Base-by-base conservation (phyloP, 2,329 filamentous ascomycete species). In the Dryadomyces sulphureus region DNA sequence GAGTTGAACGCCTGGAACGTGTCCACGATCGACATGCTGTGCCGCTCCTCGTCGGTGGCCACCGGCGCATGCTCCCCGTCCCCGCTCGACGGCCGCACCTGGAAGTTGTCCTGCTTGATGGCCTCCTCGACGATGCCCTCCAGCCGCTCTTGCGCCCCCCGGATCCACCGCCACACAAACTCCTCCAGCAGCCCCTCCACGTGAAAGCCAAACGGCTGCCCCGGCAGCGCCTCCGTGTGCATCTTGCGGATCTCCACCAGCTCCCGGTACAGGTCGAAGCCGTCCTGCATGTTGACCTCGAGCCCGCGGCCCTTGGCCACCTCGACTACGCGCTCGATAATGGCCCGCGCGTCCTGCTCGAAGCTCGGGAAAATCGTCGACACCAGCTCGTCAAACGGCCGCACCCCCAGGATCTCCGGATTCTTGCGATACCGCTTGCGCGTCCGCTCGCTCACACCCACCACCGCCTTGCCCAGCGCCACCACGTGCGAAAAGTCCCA, bases 101-200 rank as follows among this genome's bases (percentile, higher is more conserved):
- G 74, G 62, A 96, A 98, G 48, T 78, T 66, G 59, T 98, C 92
- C 54, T 93, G 85, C 60, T 87, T 90, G 62, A 95, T 82, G 8
- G 92, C 89, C 56, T 90, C 78, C 41, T 93, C 87, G 35, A 96
- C 84, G 68, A 92, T 92, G 21, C 79, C 79, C 50, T 83, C 71
- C 57, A 95, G 80, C 57, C 81, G 87, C 30, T 69, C 68, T 55
- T 96, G 88, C 7, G 87, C 88, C 52, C 79, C 76, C 45, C 75
- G 73, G 51, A 98, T 86, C 89, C 89, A 98, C 48, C 87, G 79
- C 89, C 89, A 96, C 6, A 96, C 92, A 60, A 96, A 98, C 32
- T 85, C 82, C 50, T 89, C 84, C 17, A 98, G 70, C 16, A 94
- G 67, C 38, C 80, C 77, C 62, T 98, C 92, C 38, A 98, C 75